Evolutionary conservation across 1,139 yeast species (phyloP).

Genomic region (Kazachstania sp.): DNA sequence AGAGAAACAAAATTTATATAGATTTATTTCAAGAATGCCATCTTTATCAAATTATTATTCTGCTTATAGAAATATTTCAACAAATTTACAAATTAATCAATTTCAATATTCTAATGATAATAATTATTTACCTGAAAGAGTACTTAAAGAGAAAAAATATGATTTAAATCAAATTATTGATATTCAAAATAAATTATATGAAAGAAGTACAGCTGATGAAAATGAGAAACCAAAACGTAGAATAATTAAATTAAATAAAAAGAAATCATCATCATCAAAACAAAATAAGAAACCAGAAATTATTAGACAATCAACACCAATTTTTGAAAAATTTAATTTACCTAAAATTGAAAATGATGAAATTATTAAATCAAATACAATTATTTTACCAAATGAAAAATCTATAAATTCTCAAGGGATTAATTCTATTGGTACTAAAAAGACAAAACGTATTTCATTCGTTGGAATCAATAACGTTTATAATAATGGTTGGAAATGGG

Average conservation of each 20-base stretch:
- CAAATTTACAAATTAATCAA: background rate
- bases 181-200: constrained; percentile 27
- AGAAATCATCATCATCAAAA: constrained; percentile 2
- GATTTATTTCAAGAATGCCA: constrained; percentile 31
- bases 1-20: constrained; percentile 33
- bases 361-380: background rate
- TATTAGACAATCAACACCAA: constrained; percentile 1
- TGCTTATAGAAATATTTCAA: background rate
- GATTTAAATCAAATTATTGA: constrained; percentile 22
- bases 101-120: constrained; percentile 6
- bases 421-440: constrained; percentile 2
- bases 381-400: background rate
- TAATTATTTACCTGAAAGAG: constrained; percentile 22
- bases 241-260: constrained; percentile 18
- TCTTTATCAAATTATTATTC: constrained; percentile 23
- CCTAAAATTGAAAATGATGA: background rate
- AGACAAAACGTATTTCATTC: constrained; percentile 5
- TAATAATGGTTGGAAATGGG: constrained; percentile 12
- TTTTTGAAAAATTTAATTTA: constrained; percentile 2
- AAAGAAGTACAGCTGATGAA: constrained; percentile 23
- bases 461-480: constrained; percentile 8
- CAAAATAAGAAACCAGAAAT: background rate
- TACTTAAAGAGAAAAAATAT: constrained; percentile 20
- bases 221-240: constrained; percentile 25
- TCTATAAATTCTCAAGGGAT: background rate